Conservation (phyloP, 2,329 filamentous ascomycete species). For the Penicillium crustosum region DNA sequence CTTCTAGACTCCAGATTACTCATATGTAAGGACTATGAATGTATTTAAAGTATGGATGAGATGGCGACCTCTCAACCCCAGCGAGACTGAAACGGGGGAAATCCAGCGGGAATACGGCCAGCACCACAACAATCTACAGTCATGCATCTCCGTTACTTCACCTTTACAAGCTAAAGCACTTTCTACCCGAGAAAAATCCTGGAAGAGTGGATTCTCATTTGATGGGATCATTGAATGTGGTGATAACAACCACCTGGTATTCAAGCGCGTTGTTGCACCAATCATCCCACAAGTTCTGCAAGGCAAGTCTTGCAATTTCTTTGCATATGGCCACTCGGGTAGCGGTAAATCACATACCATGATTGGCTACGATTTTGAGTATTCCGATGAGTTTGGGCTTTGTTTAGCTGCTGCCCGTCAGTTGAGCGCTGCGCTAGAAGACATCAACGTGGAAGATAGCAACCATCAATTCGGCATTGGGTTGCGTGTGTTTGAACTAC, state of each 20-base stretch:
- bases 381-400: constrained; percentile 36
- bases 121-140: background rate
- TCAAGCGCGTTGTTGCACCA: constrained; percentile 35
- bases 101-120: constrained; percentile 2
- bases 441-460: constrained; percentile 21
- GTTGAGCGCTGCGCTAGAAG: constrained; percentile 30
- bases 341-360: constrained; percentile 47
- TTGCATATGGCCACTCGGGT: constrained; percentile 47
- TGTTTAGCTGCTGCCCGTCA: constrained; percentile 38
- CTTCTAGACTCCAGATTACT: background rate
- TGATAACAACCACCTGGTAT: constrained; percentile 31
- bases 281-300: constrained; percentile 35
- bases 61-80: constrained; percentile 3
- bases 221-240: constrained; percentile 21
- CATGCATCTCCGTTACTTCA: background rate
- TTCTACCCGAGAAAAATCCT: constrained; percentile 8
- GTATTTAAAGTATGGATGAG: constrained; percentile 7
- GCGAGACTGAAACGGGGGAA: background rate
- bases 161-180: background rate
- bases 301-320: constrained; percentile 44
- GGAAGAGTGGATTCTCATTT: constrained; percentile 30
- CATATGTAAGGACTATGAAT: background rate
- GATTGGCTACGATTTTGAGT: constrained; percentile 45
- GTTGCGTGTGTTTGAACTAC: constrained; percentile 45
- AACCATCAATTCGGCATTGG: constrained; percentile 35